Evolutionary conservation across 2,329 filamentous ascomycete genomes (phyloP).

Genomic region (Teratosphaeria gauchensis): DNA sequence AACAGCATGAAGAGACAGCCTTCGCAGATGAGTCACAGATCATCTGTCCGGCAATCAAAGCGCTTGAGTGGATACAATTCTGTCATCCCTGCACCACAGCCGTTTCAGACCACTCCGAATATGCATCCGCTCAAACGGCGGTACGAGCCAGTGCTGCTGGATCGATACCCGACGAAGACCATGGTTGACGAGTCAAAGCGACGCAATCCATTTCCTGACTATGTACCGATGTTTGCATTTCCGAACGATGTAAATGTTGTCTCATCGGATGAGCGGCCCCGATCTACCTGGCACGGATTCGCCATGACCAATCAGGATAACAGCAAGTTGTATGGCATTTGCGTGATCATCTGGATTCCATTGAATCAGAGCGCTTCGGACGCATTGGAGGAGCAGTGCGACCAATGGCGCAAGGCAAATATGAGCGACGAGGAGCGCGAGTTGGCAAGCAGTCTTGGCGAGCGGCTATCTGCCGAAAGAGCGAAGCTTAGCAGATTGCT

Average conservation of each 20-base stretch:
- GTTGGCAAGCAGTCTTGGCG: slow-evolving; percentile 80
- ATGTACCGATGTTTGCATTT: slow-evolving; percentile 98
- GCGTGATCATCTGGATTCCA: slow-evolving; percentile 86
- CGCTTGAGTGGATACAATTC: slow-evolving; percentile 96
- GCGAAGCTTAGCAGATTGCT: slow-evolving; percentile 84
- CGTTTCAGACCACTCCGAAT: slow-evolving; percentile 75
- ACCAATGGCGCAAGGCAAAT: slow-evolving; percentile 47
- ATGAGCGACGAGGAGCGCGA: slow-evolving; percentile 90
- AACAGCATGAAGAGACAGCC: slow-evolving; percentile 86
- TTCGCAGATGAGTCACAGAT: slow-evolving; percentile 57
- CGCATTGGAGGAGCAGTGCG: slow-evolving; percentile 59
- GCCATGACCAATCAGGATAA: slow-evolving; percentile 94
- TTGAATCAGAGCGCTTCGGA: slow-evolving; percentile 73
- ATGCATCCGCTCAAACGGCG: slow-evolving; percentile 93
- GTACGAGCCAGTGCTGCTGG: slow-evolving; percentile 92
- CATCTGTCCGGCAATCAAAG: slow-evolving; percentile 70
- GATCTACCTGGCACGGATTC: slow-evolving; percentile 98
- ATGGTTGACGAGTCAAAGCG: slow-evolving; percentile 70
- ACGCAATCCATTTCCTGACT: slow-evolving; percentile 85
- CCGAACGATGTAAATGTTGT: slow-evolving; percentile 97
- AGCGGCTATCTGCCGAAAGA: slow-evolving; percentile 75
- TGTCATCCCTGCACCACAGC: slow-evolving; percentile 87
- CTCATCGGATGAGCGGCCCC: slow-evolving; percentile 83
- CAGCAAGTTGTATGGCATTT: slow-evolving; percentile 84
- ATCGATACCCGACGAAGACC: slow-evolving; percentile 80